phyloP scores from a whole-genome alignment of 2,329 filamentous ascomycete genomes.

The Botryotinia convoluta region DNA sequence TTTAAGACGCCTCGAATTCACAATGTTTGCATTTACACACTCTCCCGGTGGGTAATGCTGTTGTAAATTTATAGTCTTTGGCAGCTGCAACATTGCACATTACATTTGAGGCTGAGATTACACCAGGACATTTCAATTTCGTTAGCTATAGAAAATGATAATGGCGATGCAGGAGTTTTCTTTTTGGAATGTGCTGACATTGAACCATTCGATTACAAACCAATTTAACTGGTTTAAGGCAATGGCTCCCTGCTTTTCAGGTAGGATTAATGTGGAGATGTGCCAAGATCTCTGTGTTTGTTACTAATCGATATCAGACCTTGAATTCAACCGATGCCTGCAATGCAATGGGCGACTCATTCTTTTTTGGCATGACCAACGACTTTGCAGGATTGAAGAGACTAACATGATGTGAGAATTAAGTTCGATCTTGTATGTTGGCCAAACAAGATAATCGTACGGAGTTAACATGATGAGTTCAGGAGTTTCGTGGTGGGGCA shows the following conservation, averaged over 20 bases:
- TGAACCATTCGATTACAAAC: no score
- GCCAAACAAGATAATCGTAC: not conserved
- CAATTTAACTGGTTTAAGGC: not conserved
- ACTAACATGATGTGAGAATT: not conserved
- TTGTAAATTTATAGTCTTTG: not conserved
- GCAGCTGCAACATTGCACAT: not conserved
- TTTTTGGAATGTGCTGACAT: not conserved
- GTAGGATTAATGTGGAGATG: not conserved
- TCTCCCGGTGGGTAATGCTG: not conserved
- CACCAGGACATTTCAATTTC: not conserved
- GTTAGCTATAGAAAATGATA: not conserved
- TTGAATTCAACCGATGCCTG: not conserved
- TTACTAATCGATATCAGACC: not conserved
- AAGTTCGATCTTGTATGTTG: not conserved
- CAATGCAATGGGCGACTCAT: not conserved
- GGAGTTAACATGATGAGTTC: not conserved
- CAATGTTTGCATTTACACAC: not conserved
- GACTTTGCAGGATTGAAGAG: not conserved
- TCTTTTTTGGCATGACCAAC: not conserved
- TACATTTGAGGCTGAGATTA: not conserved
- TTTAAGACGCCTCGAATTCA: not conserved
- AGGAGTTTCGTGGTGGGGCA: not conserved
- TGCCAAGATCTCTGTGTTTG: not conserved
- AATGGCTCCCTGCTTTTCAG: conserved; percentile 10
- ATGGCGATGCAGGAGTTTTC: not conserved